Evolutionary conservation across 352 stramenopile species (phyloP).

Genomic region (Pythium vanterpoolii): DNA sequence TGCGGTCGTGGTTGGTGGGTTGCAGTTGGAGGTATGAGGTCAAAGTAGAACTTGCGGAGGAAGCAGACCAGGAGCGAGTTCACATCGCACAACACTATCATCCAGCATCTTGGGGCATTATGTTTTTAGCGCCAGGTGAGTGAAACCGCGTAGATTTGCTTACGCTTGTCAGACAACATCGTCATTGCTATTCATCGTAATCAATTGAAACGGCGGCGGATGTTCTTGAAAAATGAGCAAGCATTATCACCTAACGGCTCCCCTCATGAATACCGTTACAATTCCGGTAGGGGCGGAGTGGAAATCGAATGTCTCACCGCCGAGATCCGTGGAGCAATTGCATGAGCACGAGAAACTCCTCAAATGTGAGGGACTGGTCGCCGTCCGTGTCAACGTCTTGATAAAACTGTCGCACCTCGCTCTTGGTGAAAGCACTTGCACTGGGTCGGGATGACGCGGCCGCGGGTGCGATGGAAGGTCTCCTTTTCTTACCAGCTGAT

Average conservation of each 20-base stretch:
- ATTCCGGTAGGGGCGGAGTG: not conserved
- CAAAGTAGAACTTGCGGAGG: not conserved
- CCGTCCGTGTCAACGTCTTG: constrained; percentile 47
- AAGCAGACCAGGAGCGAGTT: too few species aligned
- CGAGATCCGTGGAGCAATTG: constrained; percentile 34
- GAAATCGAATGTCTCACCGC: not conserved
- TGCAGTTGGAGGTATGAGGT: not conserved
- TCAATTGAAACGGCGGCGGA: too few species aligned
- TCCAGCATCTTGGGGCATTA: too few species aligned
- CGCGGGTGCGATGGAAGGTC: not conserved
- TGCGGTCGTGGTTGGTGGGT: too few species aligned
- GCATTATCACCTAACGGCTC: too few species aligned
- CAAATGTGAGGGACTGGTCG: constrained; percentile 55
- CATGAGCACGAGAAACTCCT: constrained; percentile 70
- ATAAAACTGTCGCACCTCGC: constrained; percentile 57
- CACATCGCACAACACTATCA: too few species aligned
- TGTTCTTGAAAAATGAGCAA: too few species aligned
- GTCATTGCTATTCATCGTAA: too few species aligned
- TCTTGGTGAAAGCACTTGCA: constrained; percentile 44
- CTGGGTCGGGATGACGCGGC: not conserved
- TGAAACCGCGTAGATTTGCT: too few species aligned
- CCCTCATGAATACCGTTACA: too few species aligned
- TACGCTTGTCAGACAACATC: too few species aligned
- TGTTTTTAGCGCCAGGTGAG: too few species aligned
- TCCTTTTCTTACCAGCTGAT: not conserved